Evolutionary conservation across 2,329 filamentous ascomycete species (phyloP).

Genomic region (Fonsecaea pedrosoi): DNA sequence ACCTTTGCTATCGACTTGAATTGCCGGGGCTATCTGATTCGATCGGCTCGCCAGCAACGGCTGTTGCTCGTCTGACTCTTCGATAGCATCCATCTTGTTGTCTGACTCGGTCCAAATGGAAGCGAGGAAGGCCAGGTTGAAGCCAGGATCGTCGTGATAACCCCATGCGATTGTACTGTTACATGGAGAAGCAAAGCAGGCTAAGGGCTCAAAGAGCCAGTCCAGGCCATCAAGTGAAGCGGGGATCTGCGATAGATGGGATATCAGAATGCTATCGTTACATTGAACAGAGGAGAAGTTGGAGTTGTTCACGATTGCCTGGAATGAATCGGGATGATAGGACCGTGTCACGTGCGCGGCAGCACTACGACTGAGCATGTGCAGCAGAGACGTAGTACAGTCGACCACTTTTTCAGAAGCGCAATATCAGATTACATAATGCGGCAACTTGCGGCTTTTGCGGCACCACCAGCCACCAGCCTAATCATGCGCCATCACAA

Average conservation of each 20-base stretch:
- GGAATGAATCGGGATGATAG: too few relatives aligned
- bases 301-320: slow-evolving; percentile 10
- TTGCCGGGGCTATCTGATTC: slow-evolving; percentile 1
- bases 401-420: background rate
- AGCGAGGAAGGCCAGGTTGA: background rate
- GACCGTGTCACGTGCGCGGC: too few relatives aligned
- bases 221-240: slow-evolving; percentile 2
- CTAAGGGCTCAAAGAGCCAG: slow-evolving; percentile 5
- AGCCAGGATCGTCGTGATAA: background rate
- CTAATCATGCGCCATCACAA: background rate
- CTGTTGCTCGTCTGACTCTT: slow-evolving; percentile 10
- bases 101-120: slow-evolving; percentile 1
- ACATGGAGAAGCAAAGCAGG: slow-evolving; percentile 15
- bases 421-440: slow-evolving; percentile 4
- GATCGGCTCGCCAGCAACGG: slow-evolving; percentile 12
- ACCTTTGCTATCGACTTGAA: slow-evolving; percentile 17
- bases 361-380: background rate
- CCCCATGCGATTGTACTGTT: slow-evolving; percentile 14
- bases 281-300: slow-evolving; percentile 30
- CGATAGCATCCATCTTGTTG: slow-evolving; percentile 19
- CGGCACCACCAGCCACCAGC: too few relatives aligned
- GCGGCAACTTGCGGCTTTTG: background rate
- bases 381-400: background rate
- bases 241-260: slow-evolving; percentile 27
- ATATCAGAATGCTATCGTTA: slow-evolving; percentile 22